phyloP scores from a whole-genome alignment of 1,284 basidiomycete genomes.

The Inonotus hispidus region DNA sequence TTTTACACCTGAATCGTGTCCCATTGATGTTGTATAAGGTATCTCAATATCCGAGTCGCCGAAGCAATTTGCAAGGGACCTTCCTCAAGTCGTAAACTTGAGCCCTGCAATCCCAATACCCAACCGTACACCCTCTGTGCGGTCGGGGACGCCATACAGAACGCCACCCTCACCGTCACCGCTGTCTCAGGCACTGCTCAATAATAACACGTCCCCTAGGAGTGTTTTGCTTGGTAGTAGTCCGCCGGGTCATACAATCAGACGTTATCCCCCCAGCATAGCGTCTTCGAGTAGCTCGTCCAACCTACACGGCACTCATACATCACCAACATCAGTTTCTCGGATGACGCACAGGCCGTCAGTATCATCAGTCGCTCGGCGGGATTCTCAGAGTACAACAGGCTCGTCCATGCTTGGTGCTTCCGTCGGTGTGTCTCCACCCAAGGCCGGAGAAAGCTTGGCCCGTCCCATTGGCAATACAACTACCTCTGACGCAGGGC shows the following conservation, averaged over 20 bases:
- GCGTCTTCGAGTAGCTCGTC: neutral
- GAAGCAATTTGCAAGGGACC: neutral
- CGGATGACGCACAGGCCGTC: neutral
- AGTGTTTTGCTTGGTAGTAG: neutral
- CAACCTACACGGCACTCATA: neutral
- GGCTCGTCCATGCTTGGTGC: neutral
- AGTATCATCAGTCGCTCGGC: neutral
- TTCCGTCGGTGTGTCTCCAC: neutral
- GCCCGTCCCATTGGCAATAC: neutral
- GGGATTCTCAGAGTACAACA: neutral
- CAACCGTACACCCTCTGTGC: neutral
- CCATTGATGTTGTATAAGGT: neutral
- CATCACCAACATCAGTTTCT: neutral
- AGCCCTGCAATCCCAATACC: neutral
- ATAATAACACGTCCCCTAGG: neutral
- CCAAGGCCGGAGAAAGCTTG: neutral
- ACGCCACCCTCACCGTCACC: neutral
- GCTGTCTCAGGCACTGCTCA: neutral
- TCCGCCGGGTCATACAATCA: neutral
- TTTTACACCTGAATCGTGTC: neutral
- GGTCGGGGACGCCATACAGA: neutral
- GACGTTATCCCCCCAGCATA: neutral
- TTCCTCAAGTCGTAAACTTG: neutral
- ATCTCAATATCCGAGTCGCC: conserved; percentile 3
- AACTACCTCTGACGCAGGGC: too few relatives aligned